These are phyloP conservation scores for Debaryomycetaceae sp. DNA, from an alignment of 1,139 yeast genomes.

Conservation along the genomic window DNA sequence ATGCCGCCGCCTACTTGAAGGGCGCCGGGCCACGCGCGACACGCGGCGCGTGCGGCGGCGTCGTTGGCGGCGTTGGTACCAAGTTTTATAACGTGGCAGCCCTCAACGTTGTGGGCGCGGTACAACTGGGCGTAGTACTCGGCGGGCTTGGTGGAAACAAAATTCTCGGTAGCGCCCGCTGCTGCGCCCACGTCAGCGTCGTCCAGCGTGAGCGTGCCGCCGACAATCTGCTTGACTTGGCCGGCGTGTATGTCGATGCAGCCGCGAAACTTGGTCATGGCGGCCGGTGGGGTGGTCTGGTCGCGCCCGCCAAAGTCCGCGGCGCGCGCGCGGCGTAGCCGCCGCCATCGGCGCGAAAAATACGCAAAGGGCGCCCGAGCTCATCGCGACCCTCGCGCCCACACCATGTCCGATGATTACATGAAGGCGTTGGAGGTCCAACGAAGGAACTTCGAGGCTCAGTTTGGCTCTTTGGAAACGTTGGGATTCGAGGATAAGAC, in stretches of 20 bases:
- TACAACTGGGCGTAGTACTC: constrained; percentile 76
- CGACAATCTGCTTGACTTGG: constrained; percentile 93
- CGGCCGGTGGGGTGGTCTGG: constrained; percentile 4
- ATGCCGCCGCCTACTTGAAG: constrained; percentile 96
- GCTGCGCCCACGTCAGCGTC: constrained; percentile 26
- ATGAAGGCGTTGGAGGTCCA: constrained; percentile 50
- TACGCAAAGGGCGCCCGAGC: no score
- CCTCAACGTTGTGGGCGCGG: constrained; percentile 48
- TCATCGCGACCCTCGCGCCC: no score
- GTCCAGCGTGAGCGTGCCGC: constrained; percentile 72
- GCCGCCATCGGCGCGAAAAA: not conserved
- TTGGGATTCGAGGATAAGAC: constrained; percentile 59
- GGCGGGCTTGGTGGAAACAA: constrained; percentile 73
- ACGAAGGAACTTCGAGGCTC: constrained; percentile 61
- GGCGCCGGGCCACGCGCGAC: constrained; percentile 65
- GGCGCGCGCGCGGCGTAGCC: constrained; percentile 1
- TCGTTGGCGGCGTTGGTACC: constrained; percentile 78
- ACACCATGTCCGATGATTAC: constrained; percentile 30
- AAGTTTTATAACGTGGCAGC: constrained; percentile 90
- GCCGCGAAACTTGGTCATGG: constrained; percentile 86
- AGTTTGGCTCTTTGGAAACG: constrained; percentile 59
- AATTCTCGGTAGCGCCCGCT: constrained; percentile 59
- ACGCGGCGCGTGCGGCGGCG: constrained; percentile 73
- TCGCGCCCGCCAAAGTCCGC: constrained; percentile 1
- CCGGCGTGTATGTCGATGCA: constrained; percentile 95